These are phyloP conservation scores for Monosporozyma siamensis DNA, from an alignment of 805 yeast species.

Conservation along the genomic window DNA sequence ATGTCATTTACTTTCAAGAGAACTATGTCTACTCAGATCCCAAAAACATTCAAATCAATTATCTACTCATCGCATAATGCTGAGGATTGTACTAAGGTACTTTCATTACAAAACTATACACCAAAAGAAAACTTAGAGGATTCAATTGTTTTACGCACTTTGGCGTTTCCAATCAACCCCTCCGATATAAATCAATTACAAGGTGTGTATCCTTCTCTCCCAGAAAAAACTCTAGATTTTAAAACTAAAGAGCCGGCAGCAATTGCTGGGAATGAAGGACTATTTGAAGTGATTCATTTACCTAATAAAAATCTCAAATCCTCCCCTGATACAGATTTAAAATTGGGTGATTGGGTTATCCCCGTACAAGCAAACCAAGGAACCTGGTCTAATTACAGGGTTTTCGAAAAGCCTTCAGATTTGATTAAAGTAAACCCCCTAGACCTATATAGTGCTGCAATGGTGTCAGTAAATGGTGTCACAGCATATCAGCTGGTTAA, in stretches of 20 bases:
- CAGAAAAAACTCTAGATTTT: conserved; percentile 43
- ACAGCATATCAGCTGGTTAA: conserved; percentile 87
- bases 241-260: conserved; percentile 61
- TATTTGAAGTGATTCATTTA: conserved; percentile 69
- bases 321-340: conserved; percentile 27
- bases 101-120: conserved; percentile 20
- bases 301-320: conserved; percentile 34
- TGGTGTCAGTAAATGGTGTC: conserved; percentile 84
- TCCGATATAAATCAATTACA: conserved; percentile 78
- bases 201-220: conserved; percentile 79
- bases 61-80: conserved; percentile 25
- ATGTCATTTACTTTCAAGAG: conserved; percentile 11
- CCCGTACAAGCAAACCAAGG: conserved; percentile 76
- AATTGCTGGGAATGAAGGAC: conserved; percentile 90
- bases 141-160: conserved; percentile 47
- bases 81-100: conserved; percentile 23
- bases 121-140: conserved; percentile 20
- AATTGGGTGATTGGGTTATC: conserved; percentile 81
- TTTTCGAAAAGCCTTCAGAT: conserved; percentile 42
- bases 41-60: conserved; percentile 23
- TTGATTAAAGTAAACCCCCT: conserved; percentile 45
- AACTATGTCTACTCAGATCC: conserved; percentile 16
- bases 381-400: conserved; percentile 80
- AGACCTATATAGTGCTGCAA: conserved; percentile 66
- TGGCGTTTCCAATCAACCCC: conserved; percentile 85